Evolutionary conservation across 169 alveolate species (phyloP).

Genomic region (Plasmodium relictum): DNA sequence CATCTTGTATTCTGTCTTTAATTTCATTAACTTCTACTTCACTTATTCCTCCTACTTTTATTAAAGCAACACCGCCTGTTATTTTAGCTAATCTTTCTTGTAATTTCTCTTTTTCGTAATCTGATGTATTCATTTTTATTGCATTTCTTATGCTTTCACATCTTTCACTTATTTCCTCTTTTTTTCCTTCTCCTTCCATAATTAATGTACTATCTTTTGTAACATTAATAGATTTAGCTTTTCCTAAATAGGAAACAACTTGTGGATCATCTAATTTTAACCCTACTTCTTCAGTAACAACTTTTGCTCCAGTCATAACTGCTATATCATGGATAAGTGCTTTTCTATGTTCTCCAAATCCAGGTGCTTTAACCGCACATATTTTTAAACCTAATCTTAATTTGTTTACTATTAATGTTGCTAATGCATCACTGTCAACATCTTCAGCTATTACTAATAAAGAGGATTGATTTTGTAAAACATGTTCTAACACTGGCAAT

Average conservation of each 20-base stretch:
- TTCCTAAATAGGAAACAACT: slow-evolving; percentile 89
- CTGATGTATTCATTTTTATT: slow-evolving; percentile 92
- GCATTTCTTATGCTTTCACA: slow-evolving; percentile 93
- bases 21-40: slow-evolving; percentile 98
- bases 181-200: slow-evolving; percentile 97
- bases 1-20: slow-evolving; percentile 98
- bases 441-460: slow-evolving; percentile 98
- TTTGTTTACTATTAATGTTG: slow-evolving; percentile 98
- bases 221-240: slow-evolving; percentile 95
- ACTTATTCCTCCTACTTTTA: slow-evolving; percentile 98
- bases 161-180: slow-evolving; percentile 92
- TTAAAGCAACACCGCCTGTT: slow-evolving; percentile 99
- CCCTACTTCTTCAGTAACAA: slow-evolving; percentile 95
- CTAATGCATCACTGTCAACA: slow-evolving; percentile 99
- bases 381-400: slow-evolving; percentile 98
- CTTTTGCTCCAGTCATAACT: slow-evolving; percentile 96
- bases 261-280: slow-evolving; percentile 87
- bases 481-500: slow-evolving; percentile 96
- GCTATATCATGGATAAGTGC: slow-evolving; percentile 97
- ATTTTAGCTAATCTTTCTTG: slow-evolving; percentile 98
- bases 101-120: slow-evolving; percentile 96
- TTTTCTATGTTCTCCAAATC: slow-evolving; percentile 98
- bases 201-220: slow-evolving; percentile 98
- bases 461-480: slow-evolving; percentile 94
- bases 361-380: slow-evolving; percentile 98